Evolutionary conservation across 1,284 basidiomycete genomes (phyloP), one percentile per base, ranked within the genome.

Genomic region (Ceraceosorus bombacis): DNA sequence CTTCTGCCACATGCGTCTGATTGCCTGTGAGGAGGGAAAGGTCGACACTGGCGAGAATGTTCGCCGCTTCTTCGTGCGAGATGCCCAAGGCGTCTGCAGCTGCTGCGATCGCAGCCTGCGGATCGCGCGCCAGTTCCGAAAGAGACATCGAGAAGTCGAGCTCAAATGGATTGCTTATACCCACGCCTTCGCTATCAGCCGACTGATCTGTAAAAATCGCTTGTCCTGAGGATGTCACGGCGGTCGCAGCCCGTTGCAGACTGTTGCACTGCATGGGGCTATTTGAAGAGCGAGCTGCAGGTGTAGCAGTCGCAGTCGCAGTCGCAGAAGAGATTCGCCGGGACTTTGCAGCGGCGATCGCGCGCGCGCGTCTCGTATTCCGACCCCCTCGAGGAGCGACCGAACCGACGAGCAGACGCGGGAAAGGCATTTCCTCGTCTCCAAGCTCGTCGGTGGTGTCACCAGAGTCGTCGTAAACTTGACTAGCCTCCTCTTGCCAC

Each of bases 391-490:
- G 65, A 9, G 75, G 75, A 6, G 73, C 74, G 36, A 77, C 68
- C 7, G 74, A 76, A 36, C 75, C 75, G 43, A 77, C 69, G 8
- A 77, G 65, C 7, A 77, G 63, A 27, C 75, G 61, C 0, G 75
- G 74, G 27, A 74, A 77, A 0, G 74, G 74, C 75, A 77, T 77
- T 48, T 77, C 75, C 36, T 76, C 71, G 17, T 75, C 72, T 2
- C 70, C 71, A 2, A 77, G 68, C 59, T 77, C 75, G 55, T 77
- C 75, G 4, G 75, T 77, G 8, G 75, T 77, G 27, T 77, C 75
- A 8, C 75, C 75, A n/a, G 74, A 72, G 49, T 76, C 72, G 17
- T 52, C 59, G 9, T n/a, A 13, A 13, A 53, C 38, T 6, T 12
- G 37, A 13, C 15, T 13, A 51, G 36, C 40, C 8, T 27, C 51